Evolutionary conservation across 148 eudicot species (phyloP), one percentile per base, ranked within the genome.

Genomic region (Amaranthus hypochondriacus): DNA sequence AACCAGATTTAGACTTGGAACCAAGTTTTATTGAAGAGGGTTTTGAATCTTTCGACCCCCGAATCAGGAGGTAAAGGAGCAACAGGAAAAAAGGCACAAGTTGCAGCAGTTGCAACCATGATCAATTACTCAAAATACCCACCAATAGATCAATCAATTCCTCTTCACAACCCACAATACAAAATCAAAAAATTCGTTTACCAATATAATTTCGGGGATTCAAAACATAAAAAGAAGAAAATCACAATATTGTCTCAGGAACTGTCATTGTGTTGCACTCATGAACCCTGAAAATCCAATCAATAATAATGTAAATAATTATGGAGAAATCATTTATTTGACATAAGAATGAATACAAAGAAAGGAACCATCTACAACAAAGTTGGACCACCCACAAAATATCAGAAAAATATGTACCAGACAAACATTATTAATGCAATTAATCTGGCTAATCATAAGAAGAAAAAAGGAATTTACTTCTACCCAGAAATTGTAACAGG

Each of bases 81-180:
- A 57, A 84, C 83, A 1, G 95, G 80, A 57, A 84, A 82, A 49
- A 92, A 81, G 7, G 91, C 85, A 57, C 89, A 75, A 68, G 92
- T 85, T 77, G 92, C 95, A 78, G 93, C 92, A 44, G 92, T 80
- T 77, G 98, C 87, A 80, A 86, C 96, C 98, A 92, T 95, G 82
- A 74, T 80, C 43, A 83, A 52, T 39, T 44, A 12, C 78, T 76
- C 51, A 60, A 43, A 66, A 52, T 14, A 66, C 66, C 73, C 79
- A 76, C 79, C 72, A 75, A 66, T 44, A 58, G 64, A 49, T 56
- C 66, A 70, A 79, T 56, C 48, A 42, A 54, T 42, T 18, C 50
- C 56, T 9, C 43, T 12, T 39, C 68, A 58, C 13, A 48, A 69
- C 69, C 72, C 74, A 55, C 70, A 62, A 13, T 43, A 56, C 56